These are phyloP conservation scores for Monosporascus sp. DNA, from an alignment of 2,329 filamentous ascomycete genomes.

Conservation along the genomic window DNA sequence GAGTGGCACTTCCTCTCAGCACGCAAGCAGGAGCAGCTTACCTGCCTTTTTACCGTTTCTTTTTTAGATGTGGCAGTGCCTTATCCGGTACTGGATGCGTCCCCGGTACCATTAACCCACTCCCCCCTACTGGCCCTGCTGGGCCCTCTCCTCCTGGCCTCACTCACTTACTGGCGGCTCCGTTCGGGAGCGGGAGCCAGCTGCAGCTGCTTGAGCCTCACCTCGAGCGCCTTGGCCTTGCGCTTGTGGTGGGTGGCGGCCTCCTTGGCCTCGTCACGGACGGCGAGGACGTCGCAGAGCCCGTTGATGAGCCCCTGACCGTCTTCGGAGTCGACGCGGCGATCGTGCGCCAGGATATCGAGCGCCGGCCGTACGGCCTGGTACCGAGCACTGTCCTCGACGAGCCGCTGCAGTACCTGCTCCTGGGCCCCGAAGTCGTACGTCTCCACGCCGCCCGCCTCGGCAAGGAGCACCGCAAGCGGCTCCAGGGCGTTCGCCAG, in stretches of 20 bases:
- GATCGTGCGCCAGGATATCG: constrained; percentile 13
- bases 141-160: not conserved
- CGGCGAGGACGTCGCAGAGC: constrained; percentile 6
- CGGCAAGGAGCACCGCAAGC: constrained; percentile 12
- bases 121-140: not conserved
- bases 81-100: not conserved
- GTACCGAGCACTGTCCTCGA: constrained; percentile 9
- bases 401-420: constrained; percentile 9
- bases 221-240: constrained; percentile 4
- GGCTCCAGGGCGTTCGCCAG: constrained; percentile 4
- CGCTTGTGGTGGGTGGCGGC: constrained; percentile 5
- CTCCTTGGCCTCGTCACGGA: constrained; percentile 10
- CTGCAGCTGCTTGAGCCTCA: not conserved
- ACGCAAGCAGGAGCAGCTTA: not conserved
- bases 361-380: constrained; percentile 13
- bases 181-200: not conserved
- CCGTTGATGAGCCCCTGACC: constrained; percentile 3
- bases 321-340: constrained; percentile 8
- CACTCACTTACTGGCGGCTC: not conserved
- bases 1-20: not conserved
- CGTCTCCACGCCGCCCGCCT: constrained; percentile 8
- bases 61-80: not conserved
- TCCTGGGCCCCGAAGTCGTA: constrained; percentile 3
- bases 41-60: not conserved
- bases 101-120: not conserved